Conservation (phyloP, 208 protist species). For the Trypanosoma cruzi region DNA sequence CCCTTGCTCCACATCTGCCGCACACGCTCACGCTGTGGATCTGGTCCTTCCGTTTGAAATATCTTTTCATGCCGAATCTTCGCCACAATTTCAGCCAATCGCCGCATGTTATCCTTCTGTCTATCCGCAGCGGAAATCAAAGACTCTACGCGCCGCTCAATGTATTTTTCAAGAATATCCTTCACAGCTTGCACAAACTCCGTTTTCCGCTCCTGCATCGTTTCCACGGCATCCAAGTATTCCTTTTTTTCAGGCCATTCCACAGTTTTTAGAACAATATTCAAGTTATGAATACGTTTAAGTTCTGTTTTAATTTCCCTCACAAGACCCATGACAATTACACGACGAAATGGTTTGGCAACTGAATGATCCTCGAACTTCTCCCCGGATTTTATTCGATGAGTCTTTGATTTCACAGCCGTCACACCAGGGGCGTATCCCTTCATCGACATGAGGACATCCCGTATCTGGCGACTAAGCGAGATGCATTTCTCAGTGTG, state of each 20-base stretch:
- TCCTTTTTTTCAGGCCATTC: slow-evolving; percentile 77
- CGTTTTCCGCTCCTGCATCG: slow-evolving; percentile 55
- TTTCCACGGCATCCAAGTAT: slow-evolving; percentile 58
- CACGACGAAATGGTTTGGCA: slow-evolving; percentile 85
- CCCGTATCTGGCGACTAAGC: slow-evolving; percentile 74
- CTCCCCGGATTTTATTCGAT: slow-evolving; percentile 66
- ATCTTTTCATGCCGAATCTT: slow-evolving; percentile 75
- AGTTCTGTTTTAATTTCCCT: slow-evolving; percentile 53
- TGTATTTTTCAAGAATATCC: slow-evolving; percentile 65
- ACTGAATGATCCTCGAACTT: slow-evolving; percentile 90
- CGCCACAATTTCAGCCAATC: slow-evolving; percentile 69
- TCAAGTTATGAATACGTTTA: slow-evolving; percentile 58
- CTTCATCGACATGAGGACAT: slow-evolving; percentile 89
- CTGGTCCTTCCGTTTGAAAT: slow-evolving; percentile 43
- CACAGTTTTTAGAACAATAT: slow-evolving; percentile 71
- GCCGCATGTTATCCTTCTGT: slow-evolving; percentile 74
- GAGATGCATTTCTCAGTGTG: slow-evolving; percentile 82
- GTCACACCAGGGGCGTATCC: slow-evolving; percentile 55
- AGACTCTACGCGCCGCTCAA: slow-evolving; percentile 64
- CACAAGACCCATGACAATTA: slow-evolving; percentile 66
- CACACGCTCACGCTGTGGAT: slow-evolving; percentile 46
- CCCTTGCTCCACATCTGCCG: slow-evolving; percentile 34
- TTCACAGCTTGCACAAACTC: slow-evolving; percentile 52
- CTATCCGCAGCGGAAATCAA: slow-evolving; percentile 73
- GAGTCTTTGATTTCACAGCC: slow-evolving; percentile 80